phyloP scores from a whole-genome alignment of 2,329 filamentous ascomycete genomes.

The Dendryphion nanum region DNA sequence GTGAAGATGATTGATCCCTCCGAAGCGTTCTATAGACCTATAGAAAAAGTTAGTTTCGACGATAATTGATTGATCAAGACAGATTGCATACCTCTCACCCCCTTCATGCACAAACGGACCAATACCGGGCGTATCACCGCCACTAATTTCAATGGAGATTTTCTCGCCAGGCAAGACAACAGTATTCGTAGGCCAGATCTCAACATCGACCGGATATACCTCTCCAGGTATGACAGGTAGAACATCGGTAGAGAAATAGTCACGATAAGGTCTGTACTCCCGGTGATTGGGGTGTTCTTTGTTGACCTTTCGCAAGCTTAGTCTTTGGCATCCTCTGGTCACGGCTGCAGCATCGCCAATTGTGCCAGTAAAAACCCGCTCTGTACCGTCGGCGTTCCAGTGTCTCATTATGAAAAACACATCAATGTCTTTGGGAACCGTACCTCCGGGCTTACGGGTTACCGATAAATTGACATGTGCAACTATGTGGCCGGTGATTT shows the following conservation, averaged over 20 bases:
- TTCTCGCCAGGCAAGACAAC: not conserved
- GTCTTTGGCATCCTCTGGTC: constrained; percentile 59
- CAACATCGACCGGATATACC: constrained; percentile 1
- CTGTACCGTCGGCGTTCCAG: constrained; percentile 48
- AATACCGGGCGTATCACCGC: constrained; percentile 55
- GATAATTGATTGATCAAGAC: constrained; percentile 1
- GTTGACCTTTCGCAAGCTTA: constrained; percentile 52
- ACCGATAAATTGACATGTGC: constrained; percentile 60
- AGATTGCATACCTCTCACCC: constrained; percentile 45
- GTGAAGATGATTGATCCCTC: constrained; percentile 50
- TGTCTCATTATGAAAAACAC: constrained; percentile 58
- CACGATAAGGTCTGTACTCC: constrained; percentile 1
- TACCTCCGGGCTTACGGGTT: constrained; percentile 29
- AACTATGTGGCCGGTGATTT: constrained; percentile 64
- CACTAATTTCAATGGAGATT: constrained; percentile 7
- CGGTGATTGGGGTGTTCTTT: not conserved
- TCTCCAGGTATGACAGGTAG: constrained; percentile 1
- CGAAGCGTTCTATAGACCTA: constrained; percentile 35
- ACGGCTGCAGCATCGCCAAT: constrained; percentile 58
- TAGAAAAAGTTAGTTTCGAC: not conserved
- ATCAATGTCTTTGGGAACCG: constrained; percentile 54
- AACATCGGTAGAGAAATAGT: constrained; percentile 1
- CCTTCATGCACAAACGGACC: constrained; percentile 52
- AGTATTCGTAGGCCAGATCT: constrained; percentile 1
- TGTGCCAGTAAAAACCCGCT: constrained; percentile 60